phyloP scores from a whole-genome alignment of 257 asterid genomes.

The Gardenia jasminoides region DNA sequence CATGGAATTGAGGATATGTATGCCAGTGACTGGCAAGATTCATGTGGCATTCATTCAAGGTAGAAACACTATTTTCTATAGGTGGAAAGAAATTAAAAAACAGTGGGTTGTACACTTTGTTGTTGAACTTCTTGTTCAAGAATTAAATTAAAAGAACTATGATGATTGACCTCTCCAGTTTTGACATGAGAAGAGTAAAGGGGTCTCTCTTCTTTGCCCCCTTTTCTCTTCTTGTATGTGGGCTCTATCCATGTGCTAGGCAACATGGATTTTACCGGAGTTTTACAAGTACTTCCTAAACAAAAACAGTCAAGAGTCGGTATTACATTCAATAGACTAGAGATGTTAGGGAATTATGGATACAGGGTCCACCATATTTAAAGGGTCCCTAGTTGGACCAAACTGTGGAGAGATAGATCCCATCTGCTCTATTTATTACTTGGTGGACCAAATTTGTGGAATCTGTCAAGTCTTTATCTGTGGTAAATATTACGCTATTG shows the following conservation, averaged over 20 bases:
- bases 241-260: constrained; percentile 66
- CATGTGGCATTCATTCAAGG: constrained; percentile 29
- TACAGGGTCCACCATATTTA: constrained; percentile 57
- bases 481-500: neutral
- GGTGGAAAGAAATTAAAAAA: neutral
- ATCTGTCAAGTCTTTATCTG: neutral
- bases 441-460: constrained; percentile 24
- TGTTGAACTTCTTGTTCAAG: neutral
- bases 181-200: constrained; percentile 14
- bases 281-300: constrained; percentile 45
- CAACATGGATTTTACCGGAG: constrained; percentile 44
- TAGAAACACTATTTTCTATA: constrained; percentile 7
- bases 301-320: constrained; percentile 53
- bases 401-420: constrained; percentile 30
- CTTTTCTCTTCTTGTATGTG: constrained; percentile 25
- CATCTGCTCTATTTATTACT: constrained; percentile 27
- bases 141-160: neutral
- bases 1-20: constrained; percentile 30
- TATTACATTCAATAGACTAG: constrained; percentile 54
- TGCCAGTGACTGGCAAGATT: constrained; percentile 39
- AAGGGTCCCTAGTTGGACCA: constrained; percentile 62
- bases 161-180: constrained; percentile 4
- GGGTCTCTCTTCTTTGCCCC: neutral
- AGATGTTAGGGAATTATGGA: constrained; percentile 57
- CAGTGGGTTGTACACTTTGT: neutral